These are phyloP conservation scores for Clarireedia paspali DNA, from an alignment of 2,329 filamentous ascomycete species.

Conservation along the genomic window DNA sequence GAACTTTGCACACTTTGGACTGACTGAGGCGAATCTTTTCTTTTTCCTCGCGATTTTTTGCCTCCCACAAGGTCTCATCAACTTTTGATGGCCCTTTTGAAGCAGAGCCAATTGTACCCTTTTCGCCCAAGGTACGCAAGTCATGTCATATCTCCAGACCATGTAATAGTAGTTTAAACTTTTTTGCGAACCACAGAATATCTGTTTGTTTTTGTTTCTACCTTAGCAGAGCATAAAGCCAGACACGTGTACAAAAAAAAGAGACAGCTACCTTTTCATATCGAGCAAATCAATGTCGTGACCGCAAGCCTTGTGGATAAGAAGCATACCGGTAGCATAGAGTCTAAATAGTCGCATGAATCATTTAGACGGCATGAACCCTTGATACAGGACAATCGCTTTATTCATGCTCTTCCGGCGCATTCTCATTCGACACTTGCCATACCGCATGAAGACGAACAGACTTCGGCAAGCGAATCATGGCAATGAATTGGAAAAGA, in stretches of 20 bases:
- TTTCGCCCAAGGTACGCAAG: no score
- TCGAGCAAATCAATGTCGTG: not conserved
- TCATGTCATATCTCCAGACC: no score
- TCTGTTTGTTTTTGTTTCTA: not conserved
- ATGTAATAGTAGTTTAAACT: no score
- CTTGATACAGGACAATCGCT: not conserved
- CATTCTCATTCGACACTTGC: no score
- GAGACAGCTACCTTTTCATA: not conserved
- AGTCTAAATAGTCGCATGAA: not conserved
- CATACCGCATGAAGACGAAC: not conserved
- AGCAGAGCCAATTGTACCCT: no score
- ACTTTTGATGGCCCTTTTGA: not conserved
- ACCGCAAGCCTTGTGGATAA: no score
- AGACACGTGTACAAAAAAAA: not conserved
- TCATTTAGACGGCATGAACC: not conserved
- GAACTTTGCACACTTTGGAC: no score
- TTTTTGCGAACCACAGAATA: not conserved
- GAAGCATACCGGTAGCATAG: not conserved
- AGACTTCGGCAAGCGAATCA: not conserved
- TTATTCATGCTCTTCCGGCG: not conserved
- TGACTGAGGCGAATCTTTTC: no score
- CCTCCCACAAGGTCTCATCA: not conserved
- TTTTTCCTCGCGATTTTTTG: no score
- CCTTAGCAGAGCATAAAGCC: no score
- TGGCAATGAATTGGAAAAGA: not conserved